These are phyloP conservation scores for Cenococcum geophilum DNA, from an alignment of 495 filamentous ascomycete species.

Conservation along the genomic window DNA sequence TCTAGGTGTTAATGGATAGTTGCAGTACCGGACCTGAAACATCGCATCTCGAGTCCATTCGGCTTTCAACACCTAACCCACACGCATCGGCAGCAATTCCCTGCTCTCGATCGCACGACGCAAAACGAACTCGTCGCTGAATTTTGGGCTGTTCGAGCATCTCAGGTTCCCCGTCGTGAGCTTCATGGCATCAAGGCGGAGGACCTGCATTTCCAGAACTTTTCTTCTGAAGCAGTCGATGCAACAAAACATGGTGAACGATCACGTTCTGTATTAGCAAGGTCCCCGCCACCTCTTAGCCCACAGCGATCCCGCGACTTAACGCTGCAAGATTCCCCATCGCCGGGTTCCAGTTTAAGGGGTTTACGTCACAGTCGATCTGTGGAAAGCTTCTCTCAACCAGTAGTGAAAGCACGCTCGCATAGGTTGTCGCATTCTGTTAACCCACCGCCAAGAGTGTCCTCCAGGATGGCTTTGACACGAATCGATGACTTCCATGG, in stretches of 20 bases:
- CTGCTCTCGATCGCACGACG: slow-evolving; percentile 50
- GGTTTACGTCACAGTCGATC: slow-evolving; percentile 20
- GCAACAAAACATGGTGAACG: not conserved
- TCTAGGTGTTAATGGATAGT: slow-evolving; percentile 26
- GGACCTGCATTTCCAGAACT: slow-evolving; percentile 58
- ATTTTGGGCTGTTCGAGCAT: slow-evolving; percentile 59
- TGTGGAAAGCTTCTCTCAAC: slow-evolving; percentile 34
- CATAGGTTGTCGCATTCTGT: slow-evolving; percentile 25
- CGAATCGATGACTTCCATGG: slow-evolving; percentile 22
- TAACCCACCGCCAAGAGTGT: slow-evolving; percentile 25
- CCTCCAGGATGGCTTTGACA: slow-evolving; percentile 20
- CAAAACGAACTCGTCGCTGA: slow-evolving; percentile 59
- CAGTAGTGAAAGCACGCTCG: slow-evolving; percentile 19
- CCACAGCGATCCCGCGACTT: slow-evolving; percentile 4
- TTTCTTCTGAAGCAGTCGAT: slow-evolving; percentile 49
- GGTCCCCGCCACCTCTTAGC: slow-evolving; percentile 16
- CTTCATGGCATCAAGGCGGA: slow-evolving; percentile 59
- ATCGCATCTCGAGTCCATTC: slow-evolving; percentile 71
- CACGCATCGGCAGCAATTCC: slow-evolving; percentile 59
- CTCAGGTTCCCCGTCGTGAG: slow-evolving; percentile 56
- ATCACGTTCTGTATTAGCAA: slow-evolving; percentile 10
- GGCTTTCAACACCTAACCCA: slow-evolving; percentile 86
- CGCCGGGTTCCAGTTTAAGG: not conserved
- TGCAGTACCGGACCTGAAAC: slow-evolving; percentile 41
- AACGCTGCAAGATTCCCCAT: not conserved